These are phyloP conservation scores for Leishmania amazonensis DNA, from an alignment of 208 protist species.

Conservation along the genomic window DNA sequence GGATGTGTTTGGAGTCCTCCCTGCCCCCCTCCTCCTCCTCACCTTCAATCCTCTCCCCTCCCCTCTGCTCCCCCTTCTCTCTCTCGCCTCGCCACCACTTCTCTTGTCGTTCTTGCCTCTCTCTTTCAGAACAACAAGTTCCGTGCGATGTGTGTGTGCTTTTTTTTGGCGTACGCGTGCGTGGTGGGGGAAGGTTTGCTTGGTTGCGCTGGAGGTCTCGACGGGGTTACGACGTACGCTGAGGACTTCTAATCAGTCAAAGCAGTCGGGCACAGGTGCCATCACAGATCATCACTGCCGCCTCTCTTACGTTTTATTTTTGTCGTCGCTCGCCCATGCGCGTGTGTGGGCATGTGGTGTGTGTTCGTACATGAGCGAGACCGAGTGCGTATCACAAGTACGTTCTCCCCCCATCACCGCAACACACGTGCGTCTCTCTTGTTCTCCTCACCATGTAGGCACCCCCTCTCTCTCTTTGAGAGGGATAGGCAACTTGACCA, in stretches of 20 bases:
- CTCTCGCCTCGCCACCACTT: not conserved
- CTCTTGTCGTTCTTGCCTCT: not conserved
- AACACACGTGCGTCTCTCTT: not conserved
- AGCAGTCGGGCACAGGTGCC: not conserved
- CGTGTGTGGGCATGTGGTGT: not conserved
- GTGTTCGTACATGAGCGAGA: too few species aligned
- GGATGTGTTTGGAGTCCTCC: not conserved
- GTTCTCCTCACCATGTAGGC: too few species aligned
- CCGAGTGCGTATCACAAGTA: not conserved
- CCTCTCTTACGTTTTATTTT: not conserved
- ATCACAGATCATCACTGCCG: not conserved
- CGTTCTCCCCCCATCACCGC: not conserved
- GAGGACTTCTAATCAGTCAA: not conserved
- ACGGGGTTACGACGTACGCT: not conserved
- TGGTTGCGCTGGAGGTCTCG: not conserved
- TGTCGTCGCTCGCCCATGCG: not conserved
- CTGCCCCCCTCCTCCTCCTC: too few species aligned
- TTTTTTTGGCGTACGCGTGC: not conserved
- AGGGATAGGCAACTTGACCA: not conserved
- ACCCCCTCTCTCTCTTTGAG: not conserved
- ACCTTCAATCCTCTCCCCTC: too few species aligned
- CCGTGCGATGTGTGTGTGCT: not conserved
- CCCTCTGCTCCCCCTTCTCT: too few species aligned
- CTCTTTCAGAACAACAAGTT: not conserved
- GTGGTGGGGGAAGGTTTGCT: not conserved